Conservation (phyloP, 257 asterid genomes). For the Lycium ferocissimum region DNA sequence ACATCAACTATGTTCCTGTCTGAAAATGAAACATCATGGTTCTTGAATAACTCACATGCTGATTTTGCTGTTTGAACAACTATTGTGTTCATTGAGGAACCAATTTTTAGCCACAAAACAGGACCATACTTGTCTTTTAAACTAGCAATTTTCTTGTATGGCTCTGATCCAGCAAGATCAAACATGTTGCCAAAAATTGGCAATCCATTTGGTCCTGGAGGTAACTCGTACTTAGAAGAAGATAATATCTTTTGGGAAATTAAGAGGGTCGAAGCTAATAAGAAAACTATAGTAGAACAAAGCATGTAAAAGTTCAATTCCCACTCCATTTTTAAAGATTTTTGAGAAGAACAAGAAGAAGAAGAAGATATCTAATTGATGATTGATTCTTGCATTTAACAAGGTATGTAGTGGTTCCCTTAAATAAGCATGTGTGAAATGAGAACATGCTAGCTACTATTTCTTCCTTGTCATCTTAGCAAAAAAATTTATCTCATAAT, state of each 20-base stretch:
- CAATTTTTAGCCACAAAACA: constrained; percentile 57
- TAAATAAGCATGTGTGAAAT: background rate
- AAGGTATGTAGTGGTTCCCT: background rate
- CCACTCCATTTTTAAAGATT: constrained; percentile 27
- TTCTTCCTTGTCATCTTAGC: too few species aligned
- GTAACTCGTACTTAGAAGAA: constrained; percentile 13
- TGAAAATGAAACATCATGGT: constrained; percentile 47
- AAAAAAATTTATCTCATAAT: too few species aligned
- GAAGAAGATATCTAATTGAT: background rate
- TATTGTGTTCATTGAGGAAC: constrained; percentile 50
- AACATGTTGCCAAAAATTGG: constrained; percentile 62
- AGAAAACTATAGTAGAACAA: constrained; percentile 31
- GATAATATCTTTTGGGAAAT: background rate
- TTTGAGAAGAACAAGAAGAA: background rate
- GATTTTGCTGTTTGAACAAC: constrained; percentile 40
- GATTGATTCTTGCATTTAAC: background rate
- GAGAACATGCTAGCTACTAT: background rate
- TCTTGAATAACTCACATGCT: constrained; percentile 38
- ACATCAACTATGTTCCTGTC: constrained; percentile 58
- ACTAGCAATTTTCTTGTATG: constrained; percentile 46
- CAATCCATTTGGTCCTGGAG: constrained; percentile 62
- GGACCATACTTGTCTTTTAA: constrained; percentile 48
- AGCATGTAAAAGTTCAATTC: constrained; percentile 31
- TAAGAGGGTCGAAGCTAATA: constrained; percentile 28
- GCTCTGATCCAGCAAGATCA: constrained; percentile 46